Percentiles rank a stretch among this genome's conserved stretches.
These are phyloP conservation scores for Rhodotorula taiwanensis DNA, from an alignment of 768 basidiomycete genomes.

Conservation along the genomic window DNA sequence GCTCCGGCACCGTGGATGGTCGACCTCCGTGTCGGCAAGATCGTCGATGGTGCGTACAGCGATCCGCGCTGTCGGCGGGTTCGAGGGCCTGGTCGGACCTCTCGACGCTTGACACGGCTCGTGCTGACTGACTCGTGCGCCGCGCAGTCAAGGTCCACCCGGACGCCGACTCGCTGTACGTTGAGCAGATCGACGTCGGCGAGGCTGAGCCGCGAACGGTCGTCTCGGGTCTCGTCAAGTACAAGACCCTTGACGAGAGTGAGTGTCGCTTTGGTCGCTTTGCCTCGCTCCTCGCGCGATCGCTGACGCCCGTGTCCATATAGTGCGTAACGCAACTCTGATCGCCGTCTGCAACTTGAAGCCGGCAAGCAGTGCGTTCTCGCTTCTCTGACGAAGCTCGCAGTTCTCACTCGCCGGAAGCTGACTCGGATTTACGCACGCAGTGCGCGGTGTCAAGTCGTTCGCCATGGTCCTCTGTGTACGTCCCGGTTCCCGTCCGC, in stretches of 20 bases:
- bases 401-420: too few species aligned
- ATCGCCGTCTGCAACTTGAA: conserved; percentile 62
- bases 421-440: too few species aligned
- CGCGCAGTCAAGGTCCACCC: conserved; percentile 84
- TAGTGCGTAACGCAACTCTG: conserved; percentile 35
- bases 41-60: conserved; percentile 79
- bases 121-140: not conserved
- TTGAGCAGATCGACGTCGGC: conserved; percentile 96
- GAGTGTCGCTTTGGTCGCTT: conserved; percentile 58
- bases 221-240: conserved; percentile 91
- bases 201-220: conserved; percentile 93
- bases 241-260: conserved; percentile 93
- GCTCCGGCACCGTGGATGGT: conserved; percentile 90
- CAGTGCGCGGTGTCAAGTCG: conserved; percentile 89
- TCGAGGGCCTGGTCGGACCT: too few species aligned
- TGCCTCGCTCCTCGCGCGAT: conserved; percentile 46
- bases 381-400: not conserved
- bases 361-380: conserved; percentile 60
- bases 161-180: conserved; percentile 93
- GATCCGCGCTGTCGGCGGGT: too few species aligned
- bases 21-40: conserved; percentile 87
- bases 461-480: conserved; percentile 97
- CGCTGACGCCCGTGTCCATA: not conserved
- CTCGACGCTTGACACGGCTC: too few species aligned
- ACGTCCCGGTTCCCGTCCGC: conserved; percentile 40